These are phyloP conservation scores for Boletus vinaceobasis DNA, from an alignment of 768 basidiomycete species.

Conservation along the genomic window DNA sequence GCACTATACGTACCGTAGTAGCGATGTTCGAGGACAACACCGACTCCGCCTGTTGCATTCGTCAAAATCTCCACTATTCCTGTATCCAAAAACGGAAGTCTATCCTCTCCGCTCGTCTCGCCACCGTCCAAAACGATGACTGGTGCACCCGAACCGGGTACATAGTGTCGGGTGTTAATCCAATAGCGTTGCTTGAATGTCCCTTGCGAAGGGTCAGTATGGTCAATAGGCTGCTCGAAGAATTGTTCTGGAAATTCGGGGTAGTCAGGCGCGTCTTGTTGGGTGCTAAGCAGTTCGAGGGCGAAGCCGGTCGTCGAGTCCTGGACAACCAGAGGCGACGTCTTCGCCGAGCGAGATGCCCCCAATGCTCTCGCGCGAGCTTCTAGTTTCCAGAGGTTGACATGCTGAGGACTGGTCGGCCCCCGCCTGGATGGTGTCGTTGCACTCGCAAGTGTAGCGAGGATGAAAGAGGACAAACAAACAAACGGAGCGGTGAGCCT, in stretches of 20 bases:
- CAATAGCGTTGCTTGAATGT: conserved; percentile 91
- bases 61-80: conserved; percentile 87
- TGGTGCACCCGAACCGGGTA: conserved; percentile 65
- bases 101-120: conserved; percentile 80
- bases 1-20: conserved; percentile 63
- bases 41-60: conserved; percentile 81
- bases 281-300: conserved; percentile 5
- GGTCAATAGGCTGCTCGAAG: conserved; percentile 86
- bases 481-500: conserved; percentile 11
- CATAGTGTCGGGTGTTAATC: conserved; percentile 82
- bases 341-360: conserved; percentile 6
- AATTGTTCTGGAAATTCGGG: conserved; percentile 55
- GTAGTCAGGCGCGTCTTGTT: conserved; percentile 7
- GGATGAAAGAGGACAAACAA: conserved; percentile 10
- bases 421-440: conserved; percentile 7
- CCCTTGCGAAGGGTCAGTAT: conserved; percentile 55
- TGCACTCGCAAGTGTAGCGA: conserved; percentile 10
- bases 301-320: conserved; percentile 13
- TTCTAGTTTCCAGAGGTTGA: conserved; percentile 62
- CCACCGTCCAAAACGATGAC: conserved; percentile 92
- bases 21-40: conserved; percentile 89
- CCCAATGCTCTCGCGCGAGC: conserved; percentile 19
- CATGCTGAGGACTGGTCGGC: conserved; percentile 50
- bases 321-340: conserved; percentile 22
- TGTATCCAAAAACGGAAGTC: conserved; percentile 53